Base-by-base conservation (phyloP, 1,139 yeast genomes). In the Torulaspora globosa region DNA sequence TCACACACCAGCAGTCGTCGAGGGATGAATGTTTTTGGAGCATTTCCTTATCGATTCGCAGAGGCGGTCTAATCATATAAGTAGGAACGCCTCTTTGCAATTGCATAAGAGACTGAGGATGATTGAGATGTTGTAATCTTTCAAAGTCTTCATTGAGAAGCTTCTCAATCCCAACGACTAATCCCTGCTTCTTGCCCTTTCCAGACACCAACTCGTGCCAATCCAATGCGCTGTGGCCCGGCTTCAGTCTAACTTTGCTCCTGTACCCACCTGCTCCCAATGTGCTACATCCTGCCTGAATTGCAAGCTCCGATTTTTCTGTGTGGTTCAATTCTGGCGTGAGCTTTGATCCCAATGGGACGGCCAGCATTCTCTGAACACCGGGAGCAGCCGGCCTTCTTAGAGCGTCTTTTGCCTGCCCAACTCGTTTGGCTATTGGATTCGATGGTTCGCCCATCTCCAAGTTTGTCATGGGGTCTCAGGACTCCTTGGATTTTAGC, bases 1-100 rank as follows among this genome's bases (percentile, higher is more conserved):
- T 73, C 36, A 80, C 79, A 5, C 94, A 84, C 98, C 98, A 92
- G 50, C 87, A 86, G 59, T 92, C 96, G 0, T 76, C 76, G 16
- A 52, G 56, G 0, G 71, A 65, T 26, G 71, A 74, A 63, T 92
- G 97, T 42, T 66, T 69, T 40, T 72, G 69, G 47, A 92, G 70
- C 56, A 85, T 84, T 2, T 75, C 79, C 41, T 70, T 72, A 1
- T 82, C 69, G 1, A 92, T 78, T 32, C 76, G 70, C 11, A 86
- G 58, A 1, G 77, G 76, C 11, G 66, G 67, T 15, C 50, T 51
- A n/a, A 60, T 51, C 27, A 49, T 40, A 48, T 52, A 60, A 12
- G 56, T 44, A 5, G 65, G 65, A 2, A 58, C 51, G 2, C 54
- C 51, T 11, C 47, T 50, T 24, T 39, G 44, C 11, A 57, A 41